These are phyloP conservation scores for Xylogone sp. DNA, from an alignment of 2,329 filamentous ascomycete genomes.

Conservation along the genomic window DNA sequence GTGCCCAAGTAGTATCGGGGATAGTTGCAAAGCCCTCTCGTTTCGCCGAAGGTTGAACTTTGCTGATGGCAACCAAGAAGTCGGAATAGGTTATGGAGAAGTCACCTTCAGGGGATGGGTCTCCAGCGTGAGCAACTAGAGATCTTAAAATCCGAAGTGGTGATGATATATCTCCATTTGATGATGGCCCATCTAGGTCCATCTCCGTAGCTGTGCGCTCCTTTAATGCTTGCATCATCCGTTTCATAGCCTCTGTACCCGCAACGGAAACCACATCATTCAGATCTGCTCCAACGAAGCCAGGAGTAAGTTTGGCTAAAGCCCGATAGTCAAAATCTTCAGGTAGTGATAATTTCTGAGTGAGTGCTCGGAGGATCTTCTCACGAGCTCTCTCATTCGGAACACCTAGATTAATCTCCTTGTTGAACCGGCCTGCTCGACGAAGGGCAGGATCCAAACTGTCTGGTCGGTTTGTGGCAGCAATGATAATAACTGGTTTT, in stretches of 20 bases:
- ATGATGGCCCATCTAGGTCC: slow-evolving; percentile 25
- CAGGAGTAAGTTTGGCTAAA: slow-evolving; percentile 81
- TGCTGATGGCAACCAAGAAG: slow-evolving; percentile 71
- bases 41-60: slow-evolving; percentile 76
- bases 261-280: slow-evolving; percentile 52
- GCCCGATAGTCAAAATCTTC: slow-evolving; percentile 68
- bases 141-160: slow-evolving; percentile 41
- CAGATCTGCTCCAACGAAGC: slow-evolving; percentile 90
- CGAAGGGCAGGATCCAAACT: slow-evolving; percentile 77
- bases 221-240: slow-evolving; percentile 29
- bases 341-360: slow-evolving; percentile 59
- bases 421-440: slow-evolving; percentile 73
- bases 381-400: slow-evolving; percentile 76
- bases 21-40: slow-evolving; percentile 94
- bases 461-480: slow-evolving; percentile 85
- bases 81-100: slow-evolving; percentile 61
- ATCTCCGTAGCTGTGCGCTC: slow-evolving; percentile 22
- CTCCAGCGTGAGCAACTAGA: slow-evolving; percentile 51
- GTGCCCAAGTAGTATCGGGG: slow-evolving; percentile 86
- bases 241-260: slow-evolving; percentile 33
- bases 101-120: slow-evolving; percentile 47
- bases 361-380: slow-evolving; percentile 73
- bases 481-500: slow-evolving; percentile 82
- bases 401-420: slow-evolving; percentile 82
- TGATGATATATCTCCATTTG: slow-evolving; percentile 12